These are phyloP conservation scores for Dioscorea alata DNA, from an alignment of 106 monocot genomes.

Conservation along the genomic window DNA sequence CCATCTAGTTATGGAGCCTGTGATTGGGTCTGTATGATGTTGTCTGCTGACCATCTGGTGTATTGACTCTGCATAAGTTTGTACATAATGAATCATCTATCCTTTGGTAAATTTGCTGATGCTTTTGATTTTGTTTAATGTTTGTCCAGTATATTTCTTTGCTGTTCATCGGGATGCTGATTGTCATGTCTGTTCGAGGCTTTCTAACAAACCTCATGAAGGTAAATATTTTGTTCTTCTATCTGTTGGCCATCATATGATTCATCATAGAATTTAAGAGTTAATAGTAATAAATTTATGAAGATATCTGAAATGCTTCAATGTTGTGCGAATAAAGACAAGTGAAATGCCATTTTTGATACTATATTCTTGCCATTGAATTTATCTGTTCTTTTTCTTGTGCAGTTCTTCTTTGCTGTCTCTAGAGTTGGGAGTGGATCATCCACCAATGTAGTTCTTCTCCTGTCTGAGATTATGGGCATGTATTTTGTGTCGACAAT, in stretches of 20 bases:
- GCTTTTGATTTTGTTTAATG: neutral
- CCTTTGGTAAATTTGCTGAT: no score
- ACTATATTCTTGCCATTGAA: no score
- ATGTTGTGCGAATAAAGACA: no score
- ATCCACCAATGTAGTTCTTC: slow-evolving; percentile 92
- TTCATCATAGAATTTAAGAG: neutral
- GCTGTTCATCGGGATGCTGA: slow-evolving; percentile 96
- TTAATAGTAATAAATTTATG: neutral
- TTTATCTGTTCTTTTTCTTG: slow-evolving; percentile 3
- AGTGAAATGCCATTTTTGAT: no score
- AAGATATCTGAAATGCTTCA: no score
- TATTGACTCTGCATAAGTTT: neutral
- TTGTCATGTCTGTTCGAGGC: slow-evolving; percentile 88
- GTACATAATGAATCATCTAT: no score
- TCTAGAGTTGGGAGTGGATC: slow-evolving; percentile 95
- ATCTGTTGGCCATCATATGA: neutral
- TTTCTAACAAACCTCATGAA: slow-evolving; percentile 96
- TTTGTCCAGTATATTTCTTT: slow-evolving; percentile 76
- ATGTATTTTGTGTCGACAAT: slow-evolving; percentile 98
- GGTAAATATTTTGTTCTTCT: slow-evolving; percentile 38
- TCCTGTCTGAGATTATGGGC: slow-evolving; percentile 98
- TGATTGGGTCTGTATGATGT: no score
- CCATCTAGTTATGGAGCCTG: no score
- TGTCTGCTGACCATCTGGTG: neutral
- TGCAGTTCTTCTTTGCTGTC: slow-evolving; percentile 98